Evolutionary conservation across 2,329 filamentous ascomycete genomes (phyloP).

Genomic region (Blumeriella jaapii): DNA sequence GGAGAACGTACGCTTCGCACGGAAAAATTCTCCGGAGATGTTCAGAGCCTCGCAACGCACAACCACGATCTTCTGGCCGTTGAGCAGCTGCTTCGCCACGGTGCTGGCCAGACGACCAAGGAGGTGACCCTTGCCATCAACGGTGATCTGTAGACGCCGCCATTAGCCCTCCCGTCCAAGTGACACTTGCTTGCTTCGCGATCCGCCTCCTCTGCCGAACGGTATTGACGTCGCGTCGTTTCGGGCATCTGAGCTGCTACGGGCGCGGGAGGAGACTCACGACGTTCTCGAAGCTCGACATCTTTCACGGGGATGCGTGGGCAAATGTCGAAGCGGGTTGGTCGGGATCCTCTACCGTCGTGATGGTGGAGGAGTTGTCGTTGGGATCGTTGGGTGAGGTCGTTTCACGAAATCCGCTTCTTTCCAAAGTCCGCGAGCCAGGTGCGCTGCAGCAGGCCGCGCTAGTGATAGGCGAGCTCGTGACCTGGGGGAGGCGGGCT

Average conservation of each 20-base stretch:
- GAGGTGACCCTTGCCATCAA: constrained; percentile 99
- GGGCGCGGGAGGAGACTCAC: constrained; percentile 39
- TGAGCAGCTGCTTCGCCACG: constrained; percentile 98
- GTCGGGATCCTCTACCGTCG: constrained; percentile 28
- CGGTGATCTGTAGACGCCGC: constrained; percentile 62
- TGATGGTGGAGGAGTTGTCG: constrained; percentile 27
- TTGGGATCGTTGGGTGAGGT: constrained; percentile 22
- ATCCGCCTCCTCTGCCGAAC: constrained; percentile 3
- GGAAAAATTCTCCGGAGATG: constrained; percentile 99
- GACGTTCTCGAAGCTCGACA: constrained; percentile 61
- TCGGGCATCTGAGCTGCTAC: constrained; percentile 8
- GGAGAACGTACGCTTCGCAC: constrained; percentile 87
- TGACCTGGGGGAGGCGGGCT: constrained; percentile 13
- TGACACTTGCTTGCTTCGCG: no score
- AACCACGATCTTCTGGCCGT: constrained; percentile 98
- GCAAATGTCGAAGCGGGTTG: constrained; percentile 26
- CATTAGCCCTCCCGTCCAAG: constrained; percentile 26
- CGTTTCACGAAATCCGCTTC: constrained; percentile 13
- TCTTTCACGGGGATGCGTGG: constrained; percentile 34
- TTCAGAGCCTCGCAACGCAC: constrained; percentile 98
- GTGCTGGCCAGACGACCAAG: constrained; percentile 97
- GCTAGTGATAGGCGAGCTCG: constrained; percentile 10
- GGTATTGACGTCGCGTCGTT: constrained; percentile 2
- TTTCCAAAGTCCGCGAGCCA: constrained; percentile 6
- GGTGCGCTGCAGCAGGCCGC: constrained; percentile 10